Percentiles rank a stretch among this genome's conserved stretches.
Conservation (phyloP, 345 rosid genomes). For the Hypericum perforatum region DNA sequence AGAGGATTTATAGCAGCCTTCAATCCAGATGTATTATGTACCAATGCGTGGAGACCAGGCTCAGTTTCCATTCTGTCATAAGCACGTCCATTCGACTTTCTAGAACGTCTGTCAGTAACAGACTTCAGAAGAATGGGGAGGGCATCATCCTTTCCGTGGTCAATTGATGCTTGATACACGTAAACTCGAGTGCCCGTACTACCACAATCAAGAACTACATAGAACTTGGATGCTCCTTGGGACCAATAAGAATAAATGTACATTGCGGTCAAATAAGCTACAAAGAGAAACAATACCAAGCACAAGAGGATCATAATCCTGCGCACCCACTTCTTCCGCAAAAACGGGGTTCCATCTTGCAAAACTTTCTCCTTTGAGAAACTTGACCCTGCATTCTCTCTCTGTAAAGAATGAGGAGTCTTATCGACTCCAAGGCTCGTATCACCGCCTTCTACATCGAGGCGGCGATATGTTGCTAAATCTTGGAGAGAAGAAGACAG, state of each 20-base stretch:
- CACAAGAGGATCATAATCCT: slow-evolving; percentile 38
- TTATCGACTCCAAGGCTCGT: slow-evolving; percentile 30
- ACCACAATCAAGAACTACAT: slow-evolving; percentile 95
- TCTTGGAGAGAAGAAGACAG: slow-evolving; percentile 88
- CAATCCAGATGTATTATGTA: slow-evolving; percentile 65
- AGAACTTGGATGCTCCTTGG: slow-evolving; percentile 61
- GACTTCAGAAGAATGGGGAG: slow-evolving; percentile 65
- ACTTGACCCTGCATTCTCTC: slow-evolving; percentile 51
- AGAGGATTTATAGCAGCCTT: slow-evolving; percentile 76
- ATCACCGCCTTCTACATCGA: slow-evolving; percentile 48
- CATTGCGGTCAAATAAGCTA: slow-evolving; percentile 44
- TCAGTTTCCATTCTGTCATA: slow-evolving; percentile 98
- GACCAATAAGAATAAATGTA: slow-evolving; percentile 68
- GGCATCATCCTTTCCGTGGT: slow-evolving; percentile 44
- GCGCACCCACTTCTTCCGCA: slow-evolving; percentile 53
- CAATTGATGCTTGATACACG: slow-evolving; percentile 64
- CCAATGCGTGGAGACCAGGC: slow-evolving; percentile 85
- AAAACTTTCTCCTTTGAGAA: slow-evolving; percentile 76
- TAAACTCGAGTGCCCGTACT: slow-evolving; percentile 95
- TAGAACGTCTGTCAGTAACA: slow-evolving; percentile 55
- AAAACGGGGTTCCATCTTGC: slow-evolving; percentile 32
- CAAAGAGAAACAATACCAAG: slow-evolving; percentile 43
- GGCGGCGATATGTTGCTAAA: slow-evolving; percentile 43
- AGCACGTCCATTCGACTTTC: slow-evolving; percentile 78
- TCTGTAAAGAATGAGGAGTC: slow-evolving; percentile 29